These are phyloP conservation scores for Boletus pseudo-olivaceus DNA, from an alignment of 768 basidiomycete genomes.

Conservation along the genomic window DNA sequence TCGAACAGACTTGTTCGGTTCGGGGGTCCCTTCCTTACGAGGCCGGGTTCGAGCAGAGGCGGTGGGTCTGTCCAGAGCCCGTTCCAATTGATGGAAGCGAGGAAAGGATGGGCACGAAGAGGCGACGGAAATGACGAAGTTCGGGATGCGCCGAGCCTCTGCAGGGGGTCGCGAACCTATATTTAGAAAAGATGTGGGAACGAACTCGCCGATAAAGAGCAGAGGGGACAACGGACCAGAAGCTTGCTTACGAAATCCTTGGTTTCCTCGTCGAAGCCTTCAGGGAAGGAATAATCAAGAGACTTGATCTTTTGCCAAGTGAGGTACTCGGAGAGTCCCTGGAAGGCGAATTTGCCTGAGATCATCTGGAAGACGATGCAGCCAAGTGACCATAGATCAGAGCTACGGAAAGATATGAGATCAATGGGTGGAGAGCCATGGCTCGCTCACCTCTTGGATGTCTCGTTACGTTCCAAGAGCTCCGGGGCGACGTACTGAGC, in stretches of 20 bases:
- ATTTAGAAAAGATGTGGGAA: constrained; percentile 20
- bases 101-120: constrained; percentile 62
- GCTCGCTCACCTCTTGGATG: constrained; percentile 64
- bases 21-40: constrained; percentile 45
- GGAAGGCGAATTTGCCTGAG: constrained; percentile 87
- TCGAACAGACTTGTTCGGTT: constrained; percentile 11
- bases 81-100: constrained; percentile 55
- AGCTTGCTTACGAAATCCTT: constrained; percentile 76
- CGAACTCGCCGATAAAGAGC: background rate
- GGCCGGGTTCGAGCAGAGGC: constrained; percentile 56
- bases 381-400: constrained; percentile 94
- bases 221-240: constrained; percentile 46
- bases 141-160: constrained; percentile 56
- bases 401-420: constrained; percentile 41
- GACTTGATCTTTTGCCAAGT: constrained; percentile 94
- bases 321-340: constrained; percentile 86
- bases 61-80: constrained; percentile 62
- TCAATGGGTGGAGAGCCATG: background rate
- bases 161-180: constrained; percentile 54
- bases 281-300: constrained; percentile 83
- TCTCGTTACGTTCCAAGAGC: constrained; percentile 68
- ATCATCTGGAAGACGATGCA: constrained; percentile 95
- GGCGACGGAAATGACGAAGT: constrained; percentile 37
- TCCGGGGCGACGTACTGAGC: constrained; percentile 90
- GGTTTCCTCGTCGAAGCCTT: constrained; percentile 78